phyloP scores from a whole-genome alignment of 78 protist genomes.

The Dictyostelium intermedium region DNA sequence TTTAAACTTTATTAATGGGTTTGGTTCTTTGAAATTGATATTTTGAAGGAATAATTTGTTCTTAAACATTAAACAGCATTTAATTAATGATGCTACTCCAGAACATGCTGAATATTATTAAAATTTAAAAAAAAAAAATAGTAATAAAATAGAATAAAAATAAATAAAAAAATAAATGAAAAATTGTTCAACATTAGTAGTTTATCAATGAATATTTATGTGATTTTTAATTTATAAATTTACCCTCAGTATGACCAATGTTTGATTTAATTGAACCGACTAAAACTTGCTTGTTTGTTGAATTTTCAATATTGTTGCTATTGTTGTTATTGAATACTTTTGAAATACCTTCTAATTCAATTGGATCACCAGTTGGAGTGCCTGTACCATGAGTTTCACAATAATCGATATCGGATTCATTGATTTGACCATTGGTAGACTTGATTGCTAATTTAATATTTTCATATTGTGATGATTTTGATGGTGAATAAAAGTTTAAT shows the following conservation, averaged over 20 bases:
- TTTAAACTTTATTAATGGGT: conserved; percentile 56
- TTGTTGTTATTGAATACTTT: background rate
- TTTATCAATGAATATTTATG: background rate
- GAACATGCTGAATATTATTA: conserved; percentile 19
- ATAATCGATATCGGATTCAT: conserved; percentile 32
- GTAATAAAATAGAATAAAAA: no score
- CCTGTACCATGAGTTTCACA: conserved; percentile 83
- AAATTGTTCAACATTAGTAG: background rate
- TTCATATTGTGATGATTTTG: background rate
- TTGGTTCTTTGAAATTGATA: conserved; percentile 53
- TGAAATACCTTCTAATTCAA: conserved; percentile 44
- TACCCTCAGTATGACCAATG: background rate
- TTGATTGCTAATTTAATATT: background rate
- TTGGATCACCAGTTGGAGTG: conserved; percentile 84
- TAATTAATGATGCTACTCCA: conserved; percentile 32
- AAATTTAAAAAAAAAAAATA: no score
- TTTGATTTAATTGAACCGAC: background rate
- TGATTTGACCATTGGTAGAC: background rate
- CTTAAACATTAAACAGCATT: conserved; percentile 56
- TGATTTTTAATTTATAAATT: background rate
- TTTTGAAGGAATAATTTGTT: conserved; percentile 31
- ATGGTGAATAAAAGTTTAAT: background rate
- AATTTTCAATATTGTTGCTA: no score
- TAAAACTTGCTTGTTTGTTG: background rate
- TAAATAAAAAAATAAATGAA: background rate